Evolutionary conservation across 2,329 filamentous ascomycete genomes (phyloP).

Genomic region (Pseudogymnoascus sp.): DNA sequence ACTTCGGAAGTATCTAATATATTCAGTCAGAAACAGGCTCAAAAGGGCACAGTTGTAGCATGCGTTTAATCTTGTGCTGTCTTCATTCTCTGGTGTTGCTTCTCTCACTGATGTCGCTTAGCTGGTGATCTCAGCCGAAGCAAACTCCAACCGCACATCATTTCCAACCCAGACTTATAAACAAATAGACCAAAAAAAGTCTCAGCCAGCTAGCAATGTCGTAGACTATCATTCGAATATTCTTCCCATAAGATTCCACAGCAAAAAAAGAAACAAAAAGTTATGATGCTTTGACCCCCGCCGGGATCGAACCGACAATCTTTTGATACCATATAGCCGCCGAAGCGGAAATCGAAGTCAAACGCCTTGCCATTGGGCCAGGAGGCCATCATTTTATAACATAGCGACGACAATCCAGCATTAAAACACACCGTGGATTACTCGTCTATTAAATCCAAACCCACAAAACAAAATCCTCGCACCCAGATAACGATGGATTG

Average conservation of each 20-base stretch:
- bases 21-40: background rate
- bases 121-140: background rate
- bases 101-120: background rate
- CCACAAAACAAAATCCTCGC: background rate
- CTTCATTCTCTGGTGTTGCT: background rate
- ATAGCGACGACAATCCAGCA: background rate
- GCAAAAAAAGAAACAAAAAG: background rate
- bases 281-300: constrained; percentile 12
- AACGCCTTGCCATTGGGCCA: constrained; percentile 53
- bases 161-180: background rate
- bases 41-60: background rate
- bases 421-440: background rate
- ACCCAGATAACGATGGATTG: background rate
- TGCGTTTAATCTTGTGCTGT: background rate
- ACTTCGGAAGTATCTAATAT: background rate
- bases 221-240: background rate
- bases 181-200: background rate
- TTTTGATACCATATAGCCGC: constrained; percentile 28
- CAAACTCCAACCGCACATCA: background rate
- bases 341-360: constrained; percentile 39
- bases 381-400: constrained; percentile 16
- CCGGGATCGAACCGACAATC: constrained; percentile 33
- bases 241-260: background rate
- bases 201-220: background rate
- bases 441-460: background rate